Base-by-base conservation (phyloP, 129 eudicot species). In the Escallonia herrerae region DNA sequence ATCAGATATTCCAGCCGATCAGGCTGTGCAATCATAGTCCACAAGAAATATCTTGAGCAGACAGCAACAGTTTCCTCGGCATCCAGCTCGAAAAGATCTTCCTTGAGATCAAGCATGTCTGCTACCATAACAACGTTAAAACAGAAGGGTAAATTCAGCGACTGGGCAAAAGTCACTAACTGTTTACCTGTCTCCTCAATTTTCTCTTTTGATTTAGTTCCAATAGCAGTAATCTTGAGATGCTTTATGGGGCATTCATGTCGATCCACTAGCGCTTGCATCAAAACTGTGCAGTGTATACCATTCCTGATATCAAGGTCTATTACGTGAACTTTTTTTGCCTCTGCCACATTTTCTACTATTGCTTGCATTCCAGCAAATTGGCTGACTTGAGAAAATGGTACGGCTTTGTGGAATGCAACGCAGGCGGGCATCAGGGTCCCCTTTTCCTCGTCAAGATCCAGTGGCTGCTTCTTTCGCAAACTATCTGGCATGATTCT, bases 201-300 rank as follows among this genome's bases (percentile, higher is more conserved):
- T 15, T 55, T 63, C 10, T 42, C 54, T 64, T 58, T 79, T 4
- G 72, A 56, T 33, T 40, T 69, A 10, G 71, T 58, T 57, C 74
- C 77, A 11, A 79, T 44, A 10, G 80, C 77, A 2, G 84, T 79
- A 14, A 79, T 50, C 69, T 66, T 79, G 40, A 79, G 80, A 70
- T 70, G 77, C 60, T 71, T 67, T n/a, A 75, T 46, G 22, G 65
- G 46, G 40, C 60, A 59, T 45, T 53, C 65, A 22, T 58, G 40
- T 74, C 60, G 80, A 37, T 77, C 73, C 3, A 51, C 66, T 40
- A 79, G 80, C 40, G 80, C 84, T 74, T 75, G 84, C 84, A 79
- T 79, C 15, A 79, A 59, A 51, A 79, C 69, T 39, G 79, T 70
- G 61, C 65, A 13, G 2, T 79, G 84, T 3, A 62, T 43, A 10